A percentile compares a stretch with the other conserved stretches of the same genome.
Conservation (phyloP, 805 yeast genomes). For the Candida koratica region DNA sequence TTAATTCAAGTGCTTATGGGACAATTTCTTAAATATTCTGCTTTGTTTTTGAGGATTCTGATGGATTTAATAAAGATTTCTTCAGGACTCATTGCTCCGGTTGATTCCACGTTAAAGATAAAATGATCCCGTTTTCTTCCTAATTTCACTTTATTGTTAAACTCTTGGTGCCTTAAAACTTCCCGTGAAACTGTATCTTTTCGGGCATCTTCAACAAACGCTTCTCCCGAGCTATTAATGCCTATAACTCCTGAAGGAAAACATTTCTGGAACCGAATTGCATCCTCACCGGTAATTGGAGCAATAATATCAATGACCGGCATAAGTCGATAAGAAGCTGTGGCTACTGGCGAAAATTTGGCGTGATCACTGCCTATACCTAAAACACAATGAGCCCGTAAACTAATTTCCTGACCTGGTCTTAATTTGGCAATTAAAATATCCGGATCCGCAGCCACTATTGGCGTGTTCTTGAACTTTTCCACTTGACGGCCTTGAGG, state of each 20-base stretch:
- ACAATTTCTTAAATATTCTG: conserved; percentile 71
- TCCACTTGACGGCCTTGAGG: conserved; percentile 88
- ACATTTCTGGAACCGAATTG: conserved; percentile 77
- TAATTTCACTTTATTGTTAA: conserved; percentile 79
- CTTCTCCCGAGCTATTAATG: conserved; percentile 63
- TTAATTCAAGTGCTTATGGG: conserved; percentile 42
- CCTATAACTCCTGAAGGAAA: conserved; percentile 93
- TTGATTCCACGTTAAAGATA: conserved; percentile 88
- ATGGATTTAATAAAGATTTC: conserved; percentile 92
- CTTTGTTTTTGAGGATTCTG: conserved; percentile 79
- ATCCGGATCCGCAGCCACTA: conserved; percentile 80
- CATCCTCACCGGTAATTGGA: conserved; percentile 74
- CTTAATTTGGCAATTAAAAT: conserved; percentile 87
- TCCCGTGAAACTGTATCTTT: conserved; percentile 96
- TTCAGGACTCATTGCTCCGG: conserved; percentile 96
- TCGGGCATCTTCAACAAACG: conserved; percentile 83
- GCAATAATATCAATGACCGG: conserved; percentile 77
- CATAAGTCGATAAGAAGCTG: conserved; percentile 90
- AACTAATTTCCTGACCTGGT: conserved; percentile 93
- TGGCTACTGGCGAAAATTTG: conserved; percentile 93
- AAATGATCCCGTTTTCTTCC: conserved; percentile 93
- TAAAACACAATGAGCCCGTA: conserved; percentile 84
- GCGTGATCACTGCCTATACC: conserved; percentile 97
- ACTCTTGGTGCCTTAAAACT: conserved; percentile 89
- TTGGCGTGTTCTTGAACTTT: conserved; percentile 60